Evolutionary conservation across 2,329 filamentous ascomycete genomes (phyloP).

Genomic region (Arachnomyces sp.): DNA sequence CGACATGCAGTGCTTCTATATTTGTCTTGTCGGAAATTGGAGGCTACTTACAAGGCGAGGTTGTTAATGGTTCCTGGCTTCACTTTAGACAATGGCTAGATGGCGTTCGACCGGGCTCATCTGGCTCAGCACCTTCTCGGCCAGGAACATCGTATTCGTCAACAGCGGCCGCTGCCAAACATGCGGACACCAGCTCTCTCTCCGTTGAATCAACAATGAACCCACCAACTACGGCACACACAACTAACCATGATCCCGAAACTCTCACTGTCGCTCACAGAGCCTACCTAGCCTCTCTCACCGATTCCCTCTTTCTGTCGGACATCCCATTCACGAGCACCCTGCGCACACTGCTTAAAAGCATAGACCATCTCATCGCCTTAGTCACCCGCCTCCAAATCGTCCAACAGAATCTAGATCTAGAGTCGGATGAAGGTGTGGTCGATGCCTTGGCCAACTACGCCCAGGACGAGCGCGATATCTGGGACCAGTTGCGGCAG

Average conservation of each 20-base stretch:
- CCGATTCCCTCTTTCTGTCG: slow-evolving; percentile 36
- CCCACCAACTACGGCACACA: slow-evolving; percentile 10
- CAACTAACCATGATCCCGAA: slow-evolving; percentile 65
- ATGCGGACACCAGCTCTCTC: slow-evolving; percentile 5
- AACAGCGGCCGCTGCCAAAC: slow-evolving; percentile 11
- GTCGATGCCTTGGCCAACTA: slow-evolving; percentile 67
- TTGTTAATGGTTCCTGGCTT: slow-evolving; percentile 72
- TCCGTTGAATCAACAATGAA: slow-evolving; percentile 13
- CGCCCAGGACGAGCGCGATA: slow-evolving; percentile 61
- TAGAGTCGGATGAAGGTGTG: slow-evolving; percentile 74
- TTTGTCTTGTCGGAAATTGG: slow-evolving; percentile 86
- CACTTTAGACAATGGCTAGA: slow-evolving; percentile 70
- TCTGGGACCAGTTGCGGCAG: slow-evolving; percentile 55
- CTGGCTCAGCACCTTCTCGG: slow-evolving; percentile 23
- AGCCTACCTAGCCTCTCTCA: slow-evolving; percentile 61
- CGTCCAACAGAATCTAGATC: slow-evolving; percentile 69
- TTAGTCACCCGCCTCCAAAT: slow-evolving; percentile 66
- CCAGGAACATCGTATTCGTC: slow-evolving; percentile 30
- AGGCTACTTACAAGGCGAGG: slow-evolving; percentile 80
- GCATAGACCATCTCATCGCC: slow-evolving; percentile 74
- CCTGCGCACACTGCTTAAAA: slow-evolving; percentile 30
- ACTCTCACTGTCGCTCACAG: slow-evolving; percentile 72
- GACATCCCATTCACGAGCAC: slow-evolving; percentile 32
- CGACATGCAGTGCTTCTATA: slow-evolving; percentile 73
- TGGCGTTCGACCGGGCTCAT: slow-evolving; percentile 25